These are phyloP conservation scores for Ophiocordyceps camponoti-leonardi DNA, from an alignment of 2,329 filamentous ascomycete species.

Conservation along the genomic window DNA sequence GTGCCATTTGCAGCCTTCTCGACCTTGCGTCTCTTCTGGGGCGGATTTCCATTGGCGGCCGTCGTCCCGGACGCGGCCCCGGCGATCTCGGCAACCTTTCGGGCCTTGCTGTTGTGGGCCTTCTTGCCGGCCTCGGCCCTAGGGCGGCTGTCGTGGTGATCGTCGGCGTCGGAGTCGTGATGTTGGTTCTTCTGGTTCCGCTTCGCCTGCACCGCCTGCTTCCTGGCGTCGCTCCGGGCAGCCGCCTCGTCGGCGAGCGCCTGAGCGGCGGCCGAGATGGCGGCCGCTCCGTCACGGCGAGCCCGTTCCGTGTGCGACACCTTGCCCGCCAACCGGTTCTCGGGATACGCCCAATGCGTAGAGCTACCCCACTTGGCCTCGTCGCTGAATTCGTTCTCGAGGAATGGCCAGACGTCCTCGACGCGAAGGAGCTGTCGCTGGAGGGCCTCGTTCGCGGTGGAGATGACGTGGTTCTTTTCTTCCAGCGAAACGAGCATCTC, in stretches of 20 bases:
- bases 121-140: conserved; percentile 43
- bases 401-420: conserved; percentile 71
- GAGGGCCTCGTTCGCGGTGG: conserved; percentile 79
- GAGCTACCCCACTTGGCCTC: conserved; percentile 85
- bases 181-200: conserved; percentile 54
- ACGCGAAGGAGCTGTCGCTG: conserved; percentile 71
- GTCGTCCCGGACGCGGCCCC: conserved; percentile 46
- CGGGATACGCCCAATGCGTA: conserved; percentile 89
- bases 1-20: conserved; percentile 40
- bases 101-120: conserved; percentile 39
- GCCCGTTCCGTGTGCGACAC: conserved; percentile 55
- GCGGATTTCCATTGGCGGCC: conserved; percentile 33
- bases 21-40: conserved; percentile 64
- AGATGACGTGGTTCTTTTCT: conserved; percentile 94
- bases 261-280: conserved; percentile 60
- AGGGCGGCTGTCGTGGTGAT: conserved; percentile 33
- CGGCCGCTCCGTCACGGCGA: conserved; percentile 60
- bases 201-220: conserved; percentile 64
- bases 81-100: conserved; percentile 47
- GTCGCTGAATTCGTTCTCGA: conserved; percentile 81
- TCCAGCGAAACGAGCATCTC: conserved; percentile 83
- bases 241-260: conserved; percentile 70
- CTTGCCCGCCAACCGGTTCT: conserved; percentile 48
- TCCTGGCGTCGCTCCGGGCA: conserved; percentile 66
- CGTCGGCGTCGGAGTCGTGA: conserved; percentile 66